Conservation (phyloP, 176 grass and related monocot genomes). For the Coix lacrymajobi region DNA sequence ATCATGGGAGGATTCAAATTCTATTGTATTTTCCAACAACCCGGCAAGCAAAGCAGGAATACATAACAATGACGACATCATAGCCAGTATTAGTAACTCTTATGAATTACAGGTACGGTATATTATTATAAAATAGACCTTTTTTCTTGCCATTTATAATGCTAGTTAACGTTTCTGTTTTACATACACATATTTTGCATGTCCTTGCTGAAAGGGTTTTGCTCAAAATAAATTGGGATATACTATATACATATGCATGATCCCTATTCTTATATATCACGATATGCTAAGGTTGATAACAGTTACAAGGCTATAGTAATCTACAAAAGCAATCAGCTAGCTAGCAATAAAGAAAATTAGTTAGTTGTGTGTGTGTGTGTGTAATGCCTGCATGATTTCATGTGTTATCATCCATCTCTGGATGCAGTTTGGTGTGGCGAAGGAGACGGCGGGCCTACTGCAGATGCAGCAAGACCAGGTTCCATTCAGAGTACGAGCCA, state of each 20-base stretch:
- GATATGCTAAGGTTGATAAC: neutral
- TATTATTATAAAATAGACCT: neutral
- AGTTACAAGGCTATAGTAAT: neutral
- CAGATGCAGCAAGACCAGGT: conserved; percentile 66
- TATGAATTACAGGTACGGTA: conserved; percentile 60
- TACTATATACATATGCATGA: neutral
- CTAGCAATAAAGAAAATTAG: neutral
- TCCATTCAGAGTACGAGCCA: conserved; percentile 68
- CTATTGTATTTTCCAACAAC: conserved; percentile 49
- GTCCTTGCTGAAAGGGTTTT: neutral
- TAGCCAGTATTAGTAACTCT: conserved; percentile 32
- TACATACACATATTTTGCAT: neutral
- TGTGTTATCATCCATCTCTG: neutral
- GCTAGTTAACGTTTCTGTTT: neutral
- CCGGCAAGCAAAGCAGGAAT: conserved; percentile 38
- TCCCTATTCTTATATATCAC: neutral
- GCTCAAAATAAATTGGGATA: neutral
- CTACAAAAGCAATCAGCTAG: neutral
- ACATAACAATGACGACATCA: conserved; percentile 40
- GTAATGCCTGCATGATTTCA: neutral
- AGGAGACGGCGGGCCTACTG: conserved; percentile 31
- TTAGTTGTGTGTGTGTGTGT: neutral
- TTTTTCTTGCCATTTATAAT: neutral
- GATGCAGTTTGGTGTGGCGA: conserved; percentile 42
- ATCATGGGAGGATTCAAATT: conserved; percentile 80